Percentiles rank a stretch among this genome's conserved stretches.
Conservation (phyloP, 2,329 filamentous ascomycete species). For the Cladophialophora carrionii region DNA sequence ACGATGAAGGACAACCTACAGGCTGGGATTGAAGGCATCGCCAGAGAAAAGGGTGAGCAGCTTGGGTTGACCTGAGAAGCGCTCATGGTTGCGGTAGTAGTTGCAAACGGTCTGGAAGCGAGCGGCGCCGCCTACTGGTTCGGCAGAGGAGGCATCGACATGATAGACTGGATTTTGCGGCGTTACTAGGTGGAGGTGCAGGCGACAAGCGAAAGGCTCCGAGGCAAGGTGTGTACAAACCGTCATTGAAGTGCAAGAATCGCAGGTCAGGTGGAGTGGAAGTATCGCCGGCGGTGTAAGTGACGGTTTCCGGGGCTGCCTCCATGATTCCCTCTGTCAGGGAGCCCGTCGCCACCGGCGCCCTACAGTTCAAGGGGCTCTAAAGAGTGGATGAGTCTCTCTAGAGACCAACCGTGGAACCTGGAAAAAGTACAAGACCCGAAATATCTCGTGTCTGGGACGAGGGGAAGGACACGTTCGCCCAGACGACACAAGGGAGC, state of each 20-base stretch:
- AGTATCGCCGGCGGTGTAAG: conserved; percentile 45
- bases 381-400: not conserved
- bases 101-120: conserved; percentile 79
- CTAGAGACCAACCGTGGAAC: not conserved
- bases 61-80: conserved; percentile 65
- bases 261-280: conserved; percentile 68
- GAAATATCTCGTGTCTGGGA: not conserved
- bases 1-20: conserved; percentile 46
- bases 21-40: conserved; percentile 87
- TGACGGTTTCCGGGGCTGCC: conserved; percentile 27
- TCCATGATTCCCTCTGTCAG: conserved; percentile 24
- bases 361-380: not conserved
- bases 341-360: not conserved
- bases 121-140: conserved; percentile 75
- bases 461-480: not conserved
- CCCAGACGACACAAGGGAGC: not conserved
- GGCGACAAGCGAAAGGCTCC: not conserved
- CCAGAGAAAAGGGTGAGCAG: conserved; percentile 84
- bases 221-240: conserved; percentile 17
- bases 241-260: conserved; percentile 87
- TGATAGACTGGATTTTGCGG: conserved; percentile 69
- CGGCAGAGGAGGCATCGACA: conserved; percentile 59
- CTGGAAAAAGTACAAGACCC: not conserved
- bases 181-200: conserved; percentile 5
- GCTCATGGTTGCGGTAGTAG: conserved; percentile 68